Evolutionary conservation across 345 rosid species (phyloP).

Genomic region (Psidium friedrichsthalianum): DNA sequence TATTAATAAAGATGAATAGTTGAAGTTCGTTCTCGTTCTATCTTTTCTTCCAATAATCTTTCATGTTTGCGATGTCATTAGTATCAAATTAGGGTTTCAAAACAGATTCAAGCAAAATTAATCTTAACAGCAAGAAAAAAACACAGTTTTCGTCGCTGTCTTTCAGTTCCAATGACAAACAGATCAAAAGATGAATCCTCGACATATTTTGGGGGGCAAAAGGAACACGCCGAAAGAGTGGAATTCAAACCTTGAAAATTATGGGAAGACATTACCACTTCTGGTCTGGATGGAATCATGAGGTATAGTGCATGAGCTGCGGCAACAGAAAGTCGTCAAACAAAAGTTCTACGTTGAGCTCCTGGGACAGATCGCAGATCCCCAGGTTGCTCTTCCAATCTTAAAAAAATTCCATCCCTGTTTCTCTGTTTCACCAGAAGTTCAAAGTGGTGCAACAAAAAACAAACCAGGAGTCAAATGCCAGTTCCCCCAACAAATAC

Average conservation of each 20-base stretch:
- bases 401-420: neutral
- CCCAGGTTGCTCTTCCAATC: neutral
- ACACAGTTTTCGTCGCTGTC: neutral
- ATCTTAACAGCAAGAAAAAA: too few species aligned
- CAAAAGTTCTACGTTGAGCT: slow-evolving; percentile 30
- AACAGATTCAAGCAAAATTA: too few species aligned
- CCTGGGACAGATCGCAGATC: neutral
- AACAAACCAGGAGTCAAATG: neutral
- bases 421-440: neutral
- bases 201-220: neutral
- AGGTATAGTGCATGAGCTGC: too few species aligned
- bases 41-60: too few species aligned
- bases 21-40: too few species aligned
- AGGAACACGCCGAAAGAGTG: neutral
- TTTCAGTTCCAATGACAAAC: neutral
- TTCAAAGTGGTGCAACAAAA: neutral
- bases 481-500: neutral
- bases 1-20: neutral
- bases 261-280: slow-evolving; percentile 7
- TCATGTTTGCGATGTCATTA: too few species aligned
- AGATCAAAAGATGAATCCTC: neutral
- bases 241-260: slow-evolving; percentile 44
- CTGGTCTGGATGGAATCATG: too few species aligned
- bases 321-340: slow-evolving; percentile 71
- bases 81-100: too few species aligned